Evolutionary conservation across 2,329 filamentous ascomycete genomes (phyloP), one percentile per base, ranked within the genome.

Genomic region (Colletotrichum theobromicola): DNA sequence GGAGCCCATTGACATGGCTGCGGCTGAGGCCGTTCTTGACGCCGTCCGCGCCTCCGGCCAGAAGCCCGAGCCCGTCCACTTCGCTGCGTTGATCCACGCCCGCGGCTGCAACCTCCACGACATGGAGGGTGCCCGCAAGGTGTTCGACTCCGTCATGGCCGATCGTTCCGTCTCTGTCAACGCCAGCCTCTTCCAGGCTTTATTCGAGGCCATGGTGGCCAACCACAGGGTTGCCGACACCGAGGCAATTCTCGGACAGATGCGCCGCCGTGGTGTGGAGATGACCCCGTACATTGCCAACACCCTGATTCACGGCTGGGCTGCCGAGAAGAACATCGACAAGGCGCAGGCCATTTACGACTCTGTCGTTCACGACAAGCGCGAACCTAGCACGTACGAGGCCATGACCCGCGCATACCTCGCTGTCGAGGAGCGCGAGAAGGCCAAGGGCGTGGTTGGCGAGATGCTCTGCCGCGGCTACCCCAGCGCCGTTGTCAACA

Each of bases 271-370:
- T 74, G 87, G 91, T 46, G 93, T 99, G 13, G 93, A 95, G 79
- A 92, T 98, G 88, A 98, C 97, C 4, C 94, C 97, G 0, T 99
- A 99, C 86, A 98, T 99, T 81, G 97, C 97, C 81, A 99, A 99
- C 87, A 98, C 96, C 7, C 89, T 99, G 60, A 98, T 99, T 80
- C 96, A 98, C 81, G 97, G 97, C 77, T 99, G 97, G 96, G 95
- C 96, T 26, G 90, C 93, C 16, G 94, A 94, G 82, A 93, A 94
- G 84, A 90, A 97, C 77, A 94, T 98, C 58, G 85, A 87, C 75
- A 96, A 95, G 84, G 94, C 95, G 21, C 92, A 93, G 81, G 86
- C 90, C 28, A 92, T 98, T 76, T 99, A 98, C 82, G 90, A 94
- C 74, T 89, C 90, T n/a, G 93, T 99, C 5, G 91, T 93, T 10